Base-by-base conservation (phyloP, 257 asterid genomes). In the Solanum piurae region DNA sequence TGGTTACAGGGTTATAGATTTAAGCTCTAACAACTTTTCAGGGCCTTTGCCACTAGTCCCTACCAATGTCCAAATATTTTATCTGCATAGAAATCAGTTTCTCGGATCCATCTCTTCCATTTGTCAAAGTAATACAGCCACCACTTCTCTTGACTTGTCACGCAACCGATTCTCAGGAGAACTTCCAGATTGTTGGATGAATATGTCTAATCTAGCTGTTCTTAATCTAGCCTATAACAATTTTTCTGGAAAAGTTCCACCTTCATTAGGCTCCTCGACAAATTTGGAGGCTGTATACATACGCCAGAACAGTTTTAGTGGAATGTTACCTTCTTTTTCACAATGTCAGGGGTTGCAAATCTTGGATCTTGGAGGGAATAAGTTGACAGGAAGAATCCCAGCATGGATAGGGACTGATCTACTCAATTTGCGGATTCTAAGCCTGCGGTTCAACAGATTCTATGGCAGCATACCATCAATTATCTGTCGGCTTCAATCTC, bases 1-100 rank as follows among this genome's bases (percentile, higher is more conserved):
- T 5, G 10, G 4, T 49, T 38, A 20, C 68, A 29, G 4, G 7
- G 12, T 12, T 1, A 9, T 90, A 14, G 91, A 90, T 85, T 74
- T 90, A 7, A 88, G 89, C 68, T 72, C 42, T 34, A 91, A 89
- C 71, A 79, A 80, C 7, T 86, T 92, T 12, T 91, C 89, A 58
- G 90, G 90, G 5, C 73, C 44, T 12, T 3, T 90, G 31, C 85
- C 91, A 7, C 18, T 72, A 11, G 44, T 84, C 34, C 77, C 72
- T 86, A 88, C 83, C 12, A 3, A 49, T 7, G 34, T 64, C 3
- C 0, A 5, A 2, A 1, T 29, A 8, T 27, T 92, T 36, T 37
- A 52, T 23, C 87, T 91, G 38, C 76, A 83, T 4, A 42, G 33
- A 7, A 90, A 92, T 64, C 75, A 25, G 86, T 84, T 92, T 23